Evolutionary conservation across 2,329 filamentous ascomycete genomes (phyloP), one percentile per base, ranked within the genome.

Genomic region (Neophaeococcomyces mojaviensis): DNA sequence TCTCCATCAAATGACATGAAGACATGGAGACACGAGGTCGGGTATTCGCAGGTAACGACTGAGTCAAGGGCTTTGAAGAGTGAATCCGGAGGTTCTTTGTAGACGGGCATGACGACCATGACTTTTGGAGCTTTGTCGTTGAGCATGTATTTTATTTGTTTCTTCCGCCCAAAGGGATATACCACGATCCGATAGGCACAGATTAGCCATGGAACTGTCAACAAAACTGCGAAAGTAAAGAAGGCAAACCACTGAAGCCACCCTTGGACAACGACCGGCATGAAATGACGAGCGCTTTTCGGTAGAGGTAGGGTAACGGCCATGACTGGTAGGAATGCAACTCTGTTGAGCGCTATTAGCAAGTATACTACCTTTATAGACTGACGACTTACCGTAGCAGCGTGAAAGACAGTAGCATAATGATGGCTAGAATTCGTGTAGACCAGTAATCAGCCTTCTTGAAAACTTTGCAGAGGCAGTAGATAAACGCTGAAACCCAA

Each of bases 1-100:
- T 89, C 87, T 44, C 89, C 90, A 58, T 97, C 92, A 59, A 96
- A 97, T 0, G 89, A 96, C 2, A 97, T 74, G 65, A 97, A 97
- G 24, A 96, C 82, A 63, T 97, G 92, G 48, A 96, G 84, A 64
- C 90, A 96, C 1, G 86, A 84, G 4, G 88, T 79, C 1, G 92
- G 90, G 54, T 97, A 97, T 58, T 96, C 90, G 66, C 88, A 94
- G 57, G 90, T 85, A 42, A 95, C 88, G 28, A 97, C 82, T 0
- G 90, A 96, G 66, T 96, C 82, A 56, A 96, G 76, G 3, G 90
- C 92, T 38, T 84, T 85, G 46, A 96, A 73, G 38, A 97, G 74
- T 10, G 94, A 76, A 1, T 86, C 84, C 0, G 88, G 86, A 24
- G 88, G 81, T 61, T 97, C 92, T 60, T 92, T 88, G 70, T 95